These are phyloP conservation scores for Saturnispora ahearnii DNA, from an alignment of 805 yeast genomes.

Conservation along the genomic window DNA sequence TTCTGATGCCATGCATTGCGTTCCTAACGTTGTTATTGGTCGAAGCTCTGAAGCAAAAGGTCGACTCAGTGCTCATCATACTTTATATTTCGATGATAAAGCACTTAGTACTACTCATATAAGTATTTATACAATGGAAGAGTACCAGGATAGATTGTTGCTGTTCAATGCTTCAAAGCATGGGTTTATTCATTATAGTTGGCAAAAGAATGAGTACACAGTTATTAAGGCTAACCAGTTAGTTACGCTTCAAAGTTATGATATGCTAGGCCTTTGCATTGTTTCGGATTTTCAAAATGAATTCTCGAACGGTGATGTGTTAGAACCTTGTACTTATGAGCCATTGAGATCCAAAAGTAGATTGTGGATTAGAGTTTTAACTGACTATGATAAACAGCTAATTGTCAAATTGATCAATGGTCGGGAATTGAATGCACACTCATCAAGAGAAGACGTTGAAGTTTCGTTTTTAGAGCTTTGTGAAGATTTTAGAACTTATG, in stretches of 20 bases:
- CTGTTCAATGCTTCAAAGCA: constrained; percentile 10
- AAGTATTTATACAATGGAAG: not conserved
- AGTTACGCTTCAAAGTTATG: not conserved
- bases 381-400: constrained; percentile 1
- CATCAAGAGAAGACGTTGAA: not conserved
- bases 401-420: not conserved
- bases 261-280: constrained; percentile 6
- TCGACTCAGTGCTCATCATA: constrained; percentile 8
- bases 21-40: constrained; percentile 16
- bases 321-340: not conserved
- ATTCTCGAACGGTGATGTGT: not conserved
- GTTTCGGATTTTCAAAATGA: constrained; percentile 1
- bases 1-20: not conserved
- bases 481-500: not conserved
- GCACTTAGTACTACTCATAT: constrained; percentile 23
- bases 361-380: constrained; percentile 1
- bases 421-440: not conserved
- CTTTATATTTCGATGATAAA: constrained; percentile 17
- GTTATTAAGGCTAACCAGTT: not conserved
- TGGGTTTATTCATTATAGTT: constrained; percentile 6
- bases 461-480: not conserved
- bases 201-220: not conserved
- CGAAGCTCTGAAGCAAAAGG: constrained; percentile 17
- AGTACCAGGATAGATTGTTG: not conserved
- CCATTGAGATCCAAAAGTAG: not conserved